Evolutionary conservation across 75 land plant species (phyloP).

Genomic region (Pseudotsuga menziesii): DNA sequence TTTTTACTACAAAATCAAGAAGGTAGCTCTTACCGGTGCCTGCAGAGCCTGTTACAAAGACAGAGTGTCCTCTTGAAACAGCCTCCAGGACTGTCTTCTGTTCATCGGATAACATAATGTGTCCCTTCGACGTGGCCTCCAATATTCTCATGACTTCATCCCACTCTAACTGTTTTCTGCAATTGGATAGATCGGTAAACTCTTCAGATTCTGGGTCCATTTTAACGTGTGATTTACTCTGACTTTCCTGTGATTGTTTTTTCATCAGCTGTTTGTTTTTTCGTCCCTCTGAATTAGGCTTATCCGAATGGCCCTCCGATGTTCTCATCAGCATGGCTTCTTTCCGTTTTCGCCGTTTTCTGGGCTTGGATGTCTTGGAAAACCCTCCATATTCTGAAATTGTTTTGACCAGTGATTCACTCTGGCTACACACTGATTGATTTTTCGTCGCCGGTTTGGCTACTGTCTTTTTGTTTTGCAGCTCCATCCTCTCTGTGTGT

Average conservation of each 20-base stretch:
- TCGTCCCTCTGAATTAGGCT: background rate
- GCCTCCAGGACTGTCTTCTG: constrained; percentile 39
- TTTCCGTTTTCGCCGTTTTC: background rate
- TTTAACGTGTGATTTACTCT: too few species aligned
- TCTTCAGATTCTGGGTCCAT: too few species aligned
- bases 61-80: constrained; percentile 41
- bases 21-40: constrained; percentile 76
- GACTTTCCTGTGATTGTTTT: too few species aligned
- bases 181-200: too few species aligned
- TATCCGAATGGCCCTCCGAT: background rate
- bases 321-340: background rate
- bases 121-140: too few species aligned
- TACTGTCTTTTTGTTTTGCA: background rate
- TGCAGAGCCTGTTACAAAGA: constrained; percentile 80
- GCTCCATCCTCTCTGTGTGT: constrained; percentile 1
- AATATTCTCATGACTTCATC: too few species aligned
- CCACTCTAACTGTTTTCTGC: too few species aligned
- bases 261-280: background rate
- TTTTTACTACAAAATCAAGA: constrained; percentile 28
- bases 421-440: background rate
- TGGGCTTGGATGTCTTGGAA: background rate
- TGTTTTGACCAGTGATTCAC: background rate
- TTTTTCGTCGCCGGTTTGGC: background rate
- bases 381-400: background rate
- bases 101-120: constrained; percentile 21